These are phyloP conservation scores for Paratinospora sagittata DNA, from an alignment of 164 flowering plant genomes.

Conservation along the genomic window DNA sequence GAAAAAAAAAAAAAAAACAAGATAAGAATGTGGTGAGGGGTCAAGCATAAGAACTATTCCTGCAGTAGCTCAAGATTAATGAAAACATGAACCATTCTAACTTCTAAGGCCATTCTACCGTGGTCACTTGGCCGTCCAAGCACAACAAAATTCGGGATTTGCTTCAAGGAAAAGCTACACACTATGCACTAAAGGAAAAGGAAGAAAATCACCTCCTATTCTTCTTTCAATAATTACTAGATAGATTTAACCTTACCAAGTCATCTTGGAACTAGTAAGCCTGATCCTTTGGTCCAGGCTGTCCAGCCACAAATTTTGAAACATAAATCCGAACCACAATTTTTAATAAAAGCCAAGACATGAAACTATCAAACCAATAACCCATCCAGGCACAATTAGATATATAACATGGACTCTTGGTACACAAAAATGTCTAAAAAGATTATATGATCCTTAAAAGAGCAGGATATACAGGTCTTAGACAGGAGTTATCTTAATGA, in stretches of 20 bases:
- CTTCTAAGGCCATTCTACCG: neutral
- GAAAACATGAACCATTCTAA: neutral
- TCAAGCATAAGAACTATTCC: neutral
- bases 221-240: neutral
- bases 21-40: neutral
- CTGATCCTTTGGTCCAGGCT: neutral
- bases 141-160: neutral
- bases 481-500: no score
- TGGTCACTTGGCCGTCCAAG: neutral
- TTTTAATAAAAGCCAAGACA: neutral
- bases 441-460: neutral
- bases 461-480: neutral
- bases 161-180: neutral
- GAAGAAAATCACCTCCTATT: neutral
- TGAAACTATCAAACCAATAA: neutral
- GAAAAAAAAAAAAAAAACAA: no score
- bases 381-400: neutral
- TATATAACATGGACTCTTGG: neutral
- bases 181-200: neutral
- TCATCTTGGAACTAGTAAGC: neutral
- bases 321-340: neutral
- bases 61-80: neutral
- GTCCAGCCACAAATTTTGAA: no score
- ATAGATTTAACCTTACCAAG: neutral
- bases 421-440: neutral